Evolutionary conservation across 2,329 filamentous ascomycete species (phyloP).

Genomic region (Aureobasidium mangrovei): DNA sequence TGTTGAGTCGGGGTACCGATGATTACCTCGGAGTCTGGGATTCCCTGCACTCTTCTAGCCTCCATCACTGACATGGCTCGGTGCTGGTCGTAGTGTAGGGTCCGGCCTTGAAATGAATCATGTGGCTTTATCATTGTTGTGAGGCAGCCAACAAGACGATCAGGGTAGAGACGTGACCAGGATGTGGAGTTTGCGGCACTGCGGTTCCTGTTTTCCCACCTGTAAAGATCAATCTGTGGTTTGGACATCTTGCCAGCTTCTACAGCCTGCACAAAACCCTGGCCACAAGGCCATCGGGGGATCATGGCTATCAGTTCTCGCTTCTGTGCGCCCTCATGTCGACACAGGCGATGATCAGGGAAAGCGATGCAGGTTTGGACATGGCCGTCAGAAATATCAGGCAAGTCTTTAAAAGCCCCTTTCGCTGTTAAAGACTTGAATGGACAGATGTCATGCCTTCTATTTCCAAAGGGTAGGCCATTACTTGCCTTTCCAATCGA

Average conservation of each 20-base stretch:
- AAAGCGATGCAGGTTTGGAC: constrained; percentile 52
- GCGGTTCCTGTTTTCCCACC: constrained; percentile 24
- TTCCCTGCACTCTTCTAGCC: constrained; percentile 58
- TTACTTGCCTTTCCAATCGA: constrained; percentile 56
- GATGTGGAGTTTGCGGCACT: constrained; percentile 24
- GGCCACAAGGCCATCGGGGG: constrained; percentile 44
- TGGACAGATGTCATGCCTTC: constrained; percentile 45
- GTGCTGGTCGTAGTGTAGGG: constrained; percentile 58
- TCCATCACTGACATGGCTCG: constrained; percentile 59
- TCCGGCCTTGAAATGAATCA: constrained; percentile 48
- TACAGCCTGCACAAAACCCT: constrained; percentile 23
- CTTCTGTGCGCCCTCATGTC: constrained; percentile 31
- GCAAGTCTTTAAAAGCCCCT: constrained; percentile 53
- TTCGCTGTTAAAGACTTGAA: constrained; percentile 50
- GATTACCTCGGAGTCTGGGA: constrained; percentile 61
- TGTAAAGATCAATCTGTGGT: neutral
- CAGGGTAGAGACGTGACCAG: constrained; percentile 47
- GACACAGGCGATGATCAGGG: constrained; percentile 58
- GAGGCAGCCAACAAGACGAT: constrained; percentile 53
- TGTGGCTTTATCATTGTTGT: constrained; percentile 44
- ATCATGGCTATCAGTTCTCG: constrained; percentile 48
- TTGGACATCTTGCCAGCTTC: constrained; percentile 11
- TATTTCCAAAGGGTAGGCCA: constrained; percentile 49
- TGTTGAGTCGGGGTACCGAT: constrained; percentile 50
- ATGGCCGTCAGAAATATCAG: constrained; percentile 52